phyloP scores from a whole-genome alignment of 176 grass and related monocot genomes.

The Bromus sterilis region DNA sequence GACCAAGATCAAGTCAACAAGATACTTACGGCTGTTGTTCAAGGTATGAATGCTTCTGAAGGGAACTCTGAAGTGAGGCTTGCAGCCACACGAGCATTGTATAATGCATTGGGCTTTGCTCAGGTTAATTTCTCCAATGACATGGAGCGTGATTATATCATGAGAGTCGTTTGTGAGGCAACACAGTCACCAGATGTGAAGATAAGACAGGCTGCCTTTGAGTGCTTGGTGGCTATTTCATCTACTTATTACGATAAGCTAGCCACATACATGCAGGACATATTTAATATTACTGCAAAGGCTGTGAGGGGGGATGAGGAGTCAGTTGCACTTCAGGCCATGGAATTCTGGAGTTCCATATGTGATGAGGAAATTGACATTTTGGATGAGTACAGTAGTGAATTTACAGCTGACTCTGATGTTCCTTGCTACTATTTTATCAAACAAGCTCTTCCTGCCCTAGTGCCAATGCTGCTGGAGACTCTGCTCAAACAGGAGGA shows the following conservation, averaged over 20 bases:
- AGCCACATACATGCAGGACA: conserved; percentile 64
- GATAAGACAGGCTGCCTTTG: conserved; percentile 83
- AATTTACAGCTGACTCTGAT: conserved; percentile 79
- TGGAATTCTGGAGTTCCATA: conserved; percentile 93
- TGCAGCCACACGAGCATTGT: conserved; percentile 69
- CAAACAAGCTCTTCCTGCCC: conserved; percentile 70
- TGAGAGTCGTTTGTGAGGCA: conserved; percentile 79
- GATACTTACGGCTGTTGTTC: conserved; percentile 89
- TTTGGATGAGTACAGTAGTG: conserved; percentile 74
- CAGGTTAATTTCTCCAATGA: conserved; percentile 84
- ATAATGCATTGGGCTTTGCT: conserved; percentile 78
- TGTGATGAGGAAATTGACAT: conserved; percentile 93
- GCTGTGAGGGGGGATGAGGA: conserved; percentile 83
- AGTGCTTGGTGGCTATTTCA: conserved; percentile 80
- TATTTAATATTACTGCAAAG: conserved; percentile 80
- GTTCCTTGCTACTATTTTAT: conserved; percentile 78
- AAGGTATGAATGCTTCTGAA: conserved; percentile 88
- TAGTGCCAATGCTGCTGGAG: conserved; percentile 75
- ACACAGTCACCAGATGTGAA: conserved; percentile 57
- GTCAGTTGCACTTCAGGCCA: conserved; percentile 88
- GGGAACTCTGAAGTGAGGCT: conserved; percentile 66
- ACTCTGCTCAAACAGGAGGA: conserved; percentile 92
- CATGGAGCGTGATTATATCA: conserved; percentile 90
- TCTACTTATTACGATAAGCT: conserved; percentile 84
- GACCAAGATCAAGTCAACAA: conserved; percentile 80